phyloP scores from a whole-genome alignment of 371 early-diverging fungal species.

The Mortierella sp. region DNA sequence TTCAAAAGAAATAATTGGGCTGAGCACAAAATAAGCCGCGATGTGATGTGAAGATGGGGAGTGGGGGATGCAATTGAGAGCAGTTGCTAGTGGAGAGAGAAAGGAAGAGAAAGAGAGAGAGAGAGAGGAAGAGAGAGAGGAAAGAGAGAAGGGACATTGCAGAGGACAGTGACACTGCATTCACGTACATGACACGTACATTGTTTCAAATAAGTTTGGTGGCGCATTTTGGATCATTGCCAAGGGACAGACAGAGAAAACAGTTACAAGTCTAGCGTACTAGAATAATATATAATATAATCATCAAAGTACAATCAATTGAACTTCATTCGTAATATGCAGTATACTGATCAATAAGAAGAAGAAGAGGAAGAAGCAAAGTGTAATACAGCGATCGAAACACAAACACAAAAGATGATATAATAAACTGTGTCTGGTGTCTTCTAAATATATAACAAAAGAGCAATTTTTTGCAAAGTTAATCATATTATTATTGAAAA shows the following conservation, averaged over 20 bases:
- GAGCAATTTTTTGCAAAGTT: background rate
- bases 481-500: background rate
- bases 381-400: background rate
- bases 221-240: background rate
- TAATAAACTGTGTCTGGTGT: no score
- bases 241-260: no score
- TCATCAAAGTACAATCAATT: no score
- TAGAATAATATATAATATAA: no score
- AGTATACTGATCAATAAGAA: background rate
- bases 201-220: background rate
- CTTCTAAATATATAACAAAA: no score
- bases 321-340: background rate
- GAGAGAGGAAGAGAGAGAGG: slow-evolving; percentile 13
- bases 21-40: background rate
- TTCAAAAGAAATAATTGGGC: slow-evolving; percentile 4
- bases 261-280: no score
- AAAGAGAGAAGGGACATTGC: background rate
- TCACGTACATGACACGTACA: slow-evolving; percentile 5
- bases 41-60: background rate
- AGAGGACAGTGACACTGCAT: no score
- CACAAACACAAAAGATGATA: no score
- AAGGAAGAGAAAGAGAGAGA: slow-evolving; percentile 3
- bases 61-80: background rate
- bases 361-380: background rate
- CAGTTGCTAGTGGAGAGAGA: background rate